phyloP scores from a whole-genome alignment of 2,329 filamentous ascomycete genomes.

The Colletotrichum simmondsii region DNA sequence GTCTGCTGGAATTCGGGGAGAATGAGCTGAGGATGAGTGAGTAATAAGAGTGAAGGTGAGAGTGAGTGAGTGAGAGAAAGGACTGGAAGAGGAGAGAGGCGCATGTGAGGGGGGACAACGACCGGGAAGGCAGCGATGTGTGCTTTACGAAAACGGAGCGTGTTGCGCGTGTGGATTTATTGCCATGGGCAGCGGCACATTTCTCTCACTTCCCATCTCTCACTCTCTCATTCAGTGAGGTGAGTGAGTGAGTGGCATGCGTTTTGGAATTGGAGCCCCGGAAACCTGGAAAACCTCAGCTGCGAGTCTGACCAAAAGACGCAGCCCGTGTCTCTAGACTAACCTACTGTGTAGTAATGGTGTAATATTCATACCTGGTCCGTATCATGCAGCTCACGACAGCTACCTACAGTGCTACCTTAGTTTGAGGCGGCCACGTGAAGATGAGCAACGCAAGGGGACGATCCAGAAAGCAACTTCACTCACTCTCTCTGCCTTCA shows the following conservation, averaged over 20 bases:
- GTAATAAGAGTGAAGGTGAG: background rate
- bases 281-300: background rate
- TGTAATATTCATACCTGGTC: too few relatives aligned
- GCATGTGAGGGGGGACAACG: background rate
- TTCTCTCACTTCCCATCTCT: background rate
- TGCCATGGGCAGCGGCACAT: background rate
- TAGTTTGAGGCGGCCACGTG: background rate
- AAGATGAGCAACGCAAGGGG: background rate
- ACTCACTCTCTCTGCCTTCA: background rate
- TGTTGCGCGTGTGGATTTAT: background rate
- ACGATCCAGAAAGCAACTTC: background rate
- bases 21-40: background rate
- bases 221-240: background rate
- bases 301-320: background rate
- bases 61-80: background rate
- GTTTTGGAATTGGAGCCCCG: background rate
- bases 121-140: background rate
- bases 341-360: background rate
- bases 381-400: background rate
- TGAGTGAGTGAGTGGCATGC: background rate
- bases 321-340: background rate
- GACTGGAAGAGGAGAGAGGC: background rate
- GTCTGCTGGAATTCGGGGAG: background rate
- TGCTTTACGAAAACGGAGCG: background rate
- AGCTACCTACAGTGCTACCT: background rate